Conservation (phyloP, 768 basidiomycete genomes). For the Rhodotorula toruloides region DNA sequence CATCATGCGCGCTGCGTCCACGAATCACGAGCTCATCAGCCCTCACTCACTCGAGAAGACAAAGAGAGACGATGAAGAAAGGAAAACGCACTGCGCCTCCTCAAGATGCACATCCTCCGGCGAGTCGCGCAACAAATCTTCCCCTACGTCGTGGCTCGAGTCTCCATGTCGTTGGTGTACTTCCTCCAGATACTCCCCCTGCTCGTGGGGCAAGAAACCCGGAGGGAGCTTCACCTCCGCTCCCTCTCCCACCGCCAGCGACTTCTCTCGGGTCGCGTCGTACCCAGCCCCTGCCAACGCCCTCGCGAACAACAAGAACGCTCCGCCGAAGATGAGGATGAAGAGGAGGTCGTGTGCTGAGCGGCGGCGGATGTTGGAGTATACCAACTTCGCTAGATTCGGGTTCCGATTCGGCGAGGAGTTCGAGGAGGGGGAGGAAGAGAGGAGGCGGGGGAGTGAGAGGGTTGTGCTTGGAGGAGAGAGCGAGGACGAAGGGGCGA, state of each 20-base stretch:
- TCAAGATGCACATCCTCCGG: neutral
- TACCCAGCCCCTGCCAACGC: constrained; percentile 19
- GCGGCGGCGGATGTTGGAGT: constrained; percentile 4
- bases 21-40: too few species aligned
- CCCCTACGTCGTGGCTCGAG: constrained; percentile 3
- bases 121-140: neutral
- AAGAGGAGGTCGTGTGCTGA: constrained; percentile 8
- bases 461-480: neutral
- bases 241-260: too few species aligned
- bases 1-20: too few species aligned
- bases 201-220: neutral
- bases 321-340: constrained; percentile 14
- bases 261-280: neutral
- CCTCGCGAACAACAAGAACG: constrained; percentile 1
- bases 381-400: neutral
- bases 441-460: neutral
- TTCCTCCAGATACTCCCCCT: neutral
- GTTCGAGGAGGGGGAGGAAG: neutral
- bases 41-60: too few species aligned
- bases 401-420: neutral
- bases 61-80: neutral
- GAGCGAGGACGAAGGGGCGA: neutral
- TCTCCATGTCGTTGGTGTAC: constrained; percentile 11
- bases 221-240: constrained; percentile 17
- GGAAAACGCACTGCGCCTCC: constrained; percentile 10